These are phyloP conservation scores for Annulohypoxylon stygium DNA, from an alignment of 495 filamentous ascomycete species.

Conservation along the genomic window DNA sequence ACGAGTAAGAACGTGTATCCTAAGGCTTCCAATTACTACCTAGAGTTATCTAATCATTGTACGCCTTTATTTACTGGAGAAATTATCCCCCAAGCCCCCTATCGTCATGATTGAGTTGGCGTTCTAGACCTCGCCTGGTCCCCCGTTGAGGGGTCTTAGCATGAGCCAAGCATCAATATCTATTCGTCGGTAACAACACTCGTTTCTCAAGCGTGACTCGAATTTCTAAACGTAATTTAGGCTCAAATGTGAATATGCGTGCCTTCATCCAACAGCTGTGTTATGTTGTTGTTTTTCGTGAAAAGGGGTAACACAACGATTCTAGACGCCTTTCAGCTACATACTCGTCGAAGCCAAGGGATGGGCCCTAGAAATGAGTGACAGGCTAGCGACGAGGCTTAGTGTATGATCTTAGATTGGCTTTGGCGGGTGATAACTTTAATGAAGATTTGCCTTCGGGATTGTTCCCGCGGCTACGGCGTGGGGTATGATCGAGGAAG, in stretches of 20 bases:
- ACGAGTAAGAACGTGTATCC: conserved; percentile 1
- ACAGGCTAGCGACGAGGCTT: not conserved
- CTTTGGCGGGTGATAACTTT: not conserved
- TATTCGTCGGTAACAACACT: conserved; percentile 42
- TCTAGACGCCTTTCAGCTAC: not conserved
- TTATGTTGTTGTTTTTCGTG: conserved; percentile 1
- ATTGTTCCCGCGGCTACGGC: conserved; percentile 9
- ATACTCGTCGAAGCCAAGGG: not conserved
- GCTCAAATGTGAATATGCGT: conserved; percentile 19
- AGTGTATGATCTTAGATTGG: not conserved
- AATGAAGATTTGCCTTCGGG: conserved; percentile 12
- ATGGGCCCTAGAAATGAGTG: not conserved
- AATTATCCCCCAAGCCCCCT: too few species aligned
- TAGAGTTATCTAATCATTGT: not conserved
- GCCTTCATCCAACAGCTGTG: conserved; percentile 3
- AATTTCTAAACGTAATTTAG: conserved; percentile 35
- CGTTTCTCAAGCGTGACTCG: conserved; percentile 37
- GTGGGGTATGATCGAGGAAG: conserved; percentile 35
- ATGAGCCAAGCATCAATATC: conserved; percentile 15
- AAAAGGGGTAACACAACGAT: conserved; percentile 27
- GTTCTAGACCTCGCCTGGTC: conserved; percentile 18
- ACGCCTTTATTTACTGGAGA: conserved; percentile 20
- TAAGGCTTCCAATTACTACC: not conserved
- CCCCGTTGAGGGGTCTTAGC: conserved; percentile 17
- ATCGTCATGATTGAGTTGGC: not conserved